Base-by-base conservation (phyloP, 1,139 yeast species). In the Blastobotrys persicus region DNA sequence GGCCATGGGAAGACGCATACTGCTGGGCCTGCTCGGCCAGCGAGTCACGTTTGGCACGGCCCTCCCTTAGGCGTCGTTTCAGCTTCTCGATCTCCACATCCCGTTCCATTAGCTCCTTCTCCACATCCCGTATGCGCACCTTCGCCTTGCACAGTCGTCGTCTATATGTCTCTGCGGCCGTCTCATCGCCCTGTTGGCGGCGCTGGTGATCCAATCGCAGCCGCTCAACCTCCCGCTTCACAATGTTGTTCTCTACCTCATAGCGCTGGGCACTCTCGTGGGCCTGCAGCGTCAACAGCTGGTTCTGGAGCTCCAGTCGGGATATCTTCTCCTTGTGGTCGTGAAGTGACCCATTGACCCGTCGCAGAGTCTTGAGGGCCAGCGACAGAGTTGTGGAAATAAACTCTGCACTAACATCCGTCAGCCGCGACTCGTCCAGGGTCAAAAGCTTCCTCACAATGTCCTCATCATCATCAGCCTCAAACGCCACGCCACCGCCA, bases 151-250 rank as follows among this genome's bases (percentile, higher is more conserved):
- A 64, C 17, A 76, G 64, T 47, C 72, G 67, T 12, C 69, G 65
- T 42, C 72, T 58, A 39, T 76, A 64, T 20, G 61, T 54, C 33
- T 63, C 71, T 9, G 53, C 61, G 20, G 59, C 42, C 35, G 53
- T 50, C 13, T 57, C 55, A 13, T 47, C 48, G 16, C 42, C 47
- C 37, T 43, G 51, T 31, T 45, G 44, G 57, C 52, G 38, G 50
- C 56, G 49, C 52, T 44, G 54, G 47, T 57, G 56, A 23, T 70
- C 73, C 44, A 67, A 64, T 45, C 73, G 69, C 42, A 78, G 64
- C 45, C 77, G 66, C 54, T 77, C 80, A 26, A 74, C 74, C 56
- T 78, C 80, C 39, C 78, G 72, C 57, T 75, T 73, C 42, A 70
- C 68, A 19, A 77, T 59, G 48, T 66, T 71, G 44, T 68, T 67